Conservation (phyloP, 2,329 filamentous ascomycete species). For the Orbilia oligospora region DNA sequence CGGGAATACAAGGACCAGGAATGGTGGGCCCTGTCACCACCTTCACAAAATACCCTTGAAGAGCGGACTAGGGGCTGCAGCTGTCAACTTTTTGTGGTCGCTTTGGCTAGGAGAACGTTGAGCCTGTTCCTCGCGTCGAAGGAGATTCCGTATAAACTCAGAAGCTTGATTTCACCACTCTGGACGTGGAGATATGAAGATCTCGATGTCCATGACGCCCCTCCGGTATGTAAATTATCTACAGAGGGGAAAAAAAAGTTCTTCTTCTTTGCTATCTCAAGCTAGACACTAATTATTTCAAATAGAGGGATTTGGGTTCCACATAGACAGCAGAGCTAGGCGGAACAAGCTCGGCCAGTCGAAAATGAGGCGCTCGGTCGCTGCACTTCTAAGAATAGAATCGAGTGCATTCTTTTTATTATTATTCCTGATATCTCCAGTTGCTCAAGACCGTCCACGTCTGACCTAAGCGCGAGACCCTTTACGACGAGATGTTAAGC, state of each 20-base stretch:
- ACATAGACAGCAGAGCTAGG: constrained; percentile 59
- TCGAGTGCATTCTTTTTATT: constrained; percentile 55
- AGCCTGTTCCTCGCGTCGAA: constrained; percentile 42
- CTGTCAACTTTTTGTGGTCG: constrained; percentile 59
- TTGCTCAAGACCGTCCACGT: constrained; percentile 41
- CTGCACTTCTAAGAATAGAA: constrained; percentile 58
- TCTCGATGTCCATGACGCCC: constrained; percentile 10
- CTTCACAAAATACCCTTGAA: constrained; percentile 60
- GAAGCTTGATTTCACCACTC: constrained; percentile 44
- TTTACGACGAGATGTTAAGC: constrained; percentile 50
- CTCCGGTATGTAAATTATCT: not conserved
- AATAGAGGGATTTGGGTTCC: constrained; percentile 56
- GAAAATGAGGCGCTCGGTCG: constrained; percentile 56
- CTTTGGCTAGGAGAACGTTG: constrained; percentile 52
- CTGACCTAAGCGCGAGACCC: constrained; percentile 58
- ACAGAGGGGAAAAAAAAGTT: not conserved
- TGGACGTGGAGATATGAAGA: constrained; percentile 7
- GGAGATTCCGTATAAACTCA: constrained; percentile 45
- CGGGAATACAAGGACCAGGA: constrained; percentile 59
- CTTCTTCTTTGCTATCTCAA: not conserved
- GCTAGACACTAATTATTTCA: constrained; percentile 34
- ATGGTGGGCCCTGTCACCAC: constrained; percentile 55
- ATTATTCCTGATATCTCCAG: constrained; percentile 11
- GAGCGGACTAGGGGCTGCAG: constrained; percentile 60
- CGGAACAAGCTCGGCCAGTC: constrained; percentile 36